Base-by-base conservation (phyloP, 2,329 filamentous ascomycete genomes). In the Botrytis fragariae region DNA sequence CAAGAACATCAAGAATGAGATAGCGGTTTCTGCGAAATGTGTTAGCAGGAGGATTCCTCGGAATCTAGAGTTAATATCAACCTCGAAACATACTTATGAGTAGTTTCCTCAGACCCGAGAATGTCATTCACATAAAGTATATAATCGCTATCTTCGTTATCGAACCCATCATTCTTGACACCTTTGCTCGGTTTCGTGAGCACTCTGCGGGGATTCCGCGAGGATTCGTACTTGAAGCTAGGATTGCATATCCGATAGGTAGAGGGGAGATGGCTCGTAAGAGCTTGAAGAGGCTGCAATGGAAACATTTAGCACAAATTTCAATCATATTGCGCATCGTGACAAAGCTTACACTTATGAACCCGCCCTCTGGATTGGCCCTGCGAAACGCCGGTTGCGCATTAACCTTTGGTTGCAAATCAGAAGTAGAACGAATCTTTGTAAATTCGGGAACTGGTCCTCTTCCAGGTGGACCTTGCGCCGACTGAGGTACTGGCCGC, bases 101-200 rank as follows among this genome's bases (percentile, higher is more conserved):
- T 96, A 75, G 95, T 95, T 83, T 99, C 96, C 83, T 99, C 96
- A 22, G 95, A 98, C 16, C 96, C 96, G 72, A 99, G 86, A 76
- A 99, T 99, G 82, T 99, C 96, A 82, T 99, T 99, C 79, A 99
- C 96, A 79, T 98, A 99, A 78, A 99, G 89, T 80, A 99, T 99
- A 81, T 99, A 99, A 81, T 99, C 96, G 82, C 96, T 98, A 78
- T 99, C 96, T 82, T 99, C 96, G 78, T 99, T 99, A 81, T 99
- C 96, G 80, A 96, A 99, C 6, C 96, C 96, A 84, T 99, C 96
- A 80, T 99, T 99, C 87, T 99, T 99, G 75, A 93, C 90, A 22
- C 96, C 96, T 84, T 99, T 99, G 88, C 96, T 98, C 12, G 96
- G 96, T 83, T 99, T 99, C 25, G 96, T 99, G 77, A 99, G 87